Evolutionary conservation across 2,329 filamentous ascomycete genomes (phyloP).

Genomic region (Aspergillus pseudoviridinutans): DNA sequence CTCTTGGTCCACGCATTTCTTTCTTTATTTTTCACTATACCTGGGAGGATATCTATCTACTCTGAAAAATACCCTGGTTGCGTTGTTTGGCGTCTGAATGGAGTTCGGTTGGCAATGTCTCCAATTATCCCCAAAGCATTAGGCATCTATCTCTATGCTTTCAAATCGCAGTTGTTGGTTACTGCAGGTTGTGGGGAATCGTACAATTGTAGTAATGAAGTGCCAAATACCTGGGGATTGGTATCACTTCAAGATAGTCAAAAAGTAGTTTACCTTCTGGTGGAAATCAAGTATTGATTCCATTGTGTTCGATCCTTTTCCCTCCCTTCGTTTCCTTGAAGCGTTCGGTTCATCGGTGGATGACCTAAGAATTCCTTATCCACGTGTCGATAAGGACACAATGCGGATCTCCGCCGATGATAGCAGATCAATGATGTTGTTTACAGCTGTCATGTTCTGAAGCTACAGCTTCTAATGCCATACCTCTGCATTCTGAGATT

Average conservation of each 20-base stretch:
- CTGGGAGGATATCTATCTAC: not conserved
- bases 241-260: not conserved
- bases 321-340: not conserved
- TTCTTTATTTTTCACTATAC: not conserved
- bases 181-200: not conserved
- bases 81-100: not conserved
- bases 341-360: not conserved
- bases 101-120: not conserved
- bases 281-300: not conserved
- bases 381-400: not conserved
- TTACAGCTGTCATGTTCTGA: conserved; percentile 13
- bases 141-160: not conserved
- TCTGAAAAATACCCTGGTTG: not conserved
- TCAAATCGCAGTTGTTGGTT: not conserved
- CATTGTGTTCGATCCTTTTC: not conserved
- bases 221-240: not conserved
- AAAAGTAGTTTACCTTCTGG: not conserved
- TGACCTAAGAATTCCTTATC: not conserved
- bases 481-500: not conserved
- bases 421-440: not conserved
- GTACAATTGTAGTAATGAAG: not conserved
- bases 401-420: not conserved
- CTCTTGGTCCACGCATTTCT: not conserved
- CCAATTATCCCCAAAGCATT: not conserved
- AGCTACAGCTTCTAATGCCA: not conserved